Conservation (phyloP, 2,329 filamentous ascomycete species). For the Sporothrix mexicana region DNA sequence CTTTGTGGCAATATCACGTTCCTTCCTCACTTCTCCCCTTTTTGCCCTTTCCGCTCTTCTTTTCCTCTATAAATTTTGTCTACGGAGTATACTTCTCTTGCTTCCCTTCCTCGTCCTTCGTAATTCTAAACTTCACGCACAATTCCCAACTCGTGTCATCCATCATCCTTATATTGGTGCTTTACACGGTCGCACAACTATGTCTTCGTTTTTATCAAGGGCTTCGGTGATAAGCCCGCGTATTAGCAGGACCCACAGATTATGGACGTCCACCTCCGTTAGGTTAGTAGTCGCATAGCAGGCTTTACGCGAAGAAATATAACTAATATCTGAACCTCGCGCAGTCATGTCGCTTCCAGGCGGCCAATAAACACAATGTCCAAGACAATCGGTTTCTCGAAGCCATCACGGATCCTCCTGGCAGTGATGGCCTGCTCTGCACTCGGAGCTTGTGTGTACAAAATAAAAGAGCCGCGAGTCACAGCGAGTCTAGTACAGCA, state of each 20-base stretch:
- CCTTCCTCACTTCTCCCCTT: not conserved
- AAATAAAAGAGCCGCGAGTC: not conserved
- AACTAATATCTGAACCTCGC: constrained; percentile 1
- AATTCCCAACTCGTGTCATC: not conserved
- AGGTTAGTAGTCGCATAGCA: constrained; percentile 12
- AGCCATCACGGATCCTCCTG: constrained; percentile 1
- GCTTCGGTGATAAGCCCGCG: not conserved
- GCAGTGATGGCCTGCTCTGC: constrained; percentile 2
- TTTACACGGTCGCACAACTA: not conserved
- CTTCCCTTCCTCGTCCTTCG: not conserved
- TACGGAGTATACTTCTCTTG: not conserved
- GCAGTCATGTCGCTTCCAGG: not conserved
- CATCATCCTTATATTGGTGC: constrained; percentile 2
- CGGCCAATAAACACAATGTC: constrained; percentile 13
- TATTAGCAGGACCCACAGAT: not conserved
- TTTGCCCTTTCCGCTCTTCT: not conserved
- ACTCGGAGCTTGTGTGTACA: constrained; percentile 5
- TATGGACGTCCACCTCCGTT: constrained; percentile 10
- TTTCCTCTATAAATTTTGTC: not conserved
- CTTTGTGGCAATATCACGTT: not conserved
- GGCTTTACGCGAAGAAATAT: not conserved
- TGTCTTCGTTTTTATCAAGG: not conserved
- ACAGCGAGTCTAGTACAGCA: not conserved
- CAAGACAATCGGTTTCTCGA: constrained; percentile 1
- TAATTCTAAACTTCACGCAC: constrained; percentile 5